These are phyloP conservation scores for Nannochloropsis granulata DNA, from an alignment of 108 stramenopile genomes.

Conservation along the genomic window DNA sequence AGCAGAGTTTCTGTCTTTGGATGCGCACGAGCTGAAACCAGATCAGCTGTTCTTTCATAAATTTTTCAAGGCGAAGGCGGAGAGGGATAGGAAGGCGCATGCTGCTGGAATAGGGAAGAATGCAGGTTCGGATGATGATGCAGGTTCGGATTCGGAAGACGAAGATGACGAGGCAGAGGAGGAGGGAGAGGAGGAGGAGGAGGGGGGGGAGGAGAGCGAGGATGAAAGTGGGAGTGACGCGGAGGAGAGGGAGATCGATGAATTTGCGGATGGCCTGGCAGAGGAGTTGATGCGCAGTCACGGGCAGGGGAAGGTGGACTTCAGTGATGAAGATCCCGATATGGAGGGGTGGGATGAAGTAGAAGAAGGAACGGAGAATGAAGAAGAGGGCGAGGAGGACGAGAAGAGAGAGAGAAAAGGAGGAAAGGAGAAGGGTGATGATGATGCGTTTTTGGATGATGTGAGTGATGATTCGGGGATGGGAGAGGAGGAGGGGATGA, in stretches of 20 bases:
- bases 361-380: slow-evolving; percentile 42
- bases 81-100: slow-evolving; percentile 57
- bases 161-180: not conserved
- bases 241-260: slow-evolving; percentile 49
- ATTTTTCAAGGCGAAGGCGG: slow-evolving; percentile 62
- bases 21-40: slow-evolving; percentile 36
- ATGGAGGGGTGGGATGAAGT: slow-evolving; percentile 72
- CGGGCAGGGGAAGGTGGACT: slow-evolving; percentile 52
- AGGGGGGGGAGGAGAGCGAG: slow-evolving; percentile 9
- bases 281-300: slow-evolving; percentile 63
- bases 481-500: not conserved
- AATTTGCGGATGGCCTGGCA: slow-evolving; percentile 71
- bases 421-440: slow-evolving; percentile 5
- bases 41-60: slow-evolving; percentile 79
- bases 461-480: slow-evolving; percentile 5
- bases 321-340: slow-evolving; percentile 81
- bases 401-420: not conserved
- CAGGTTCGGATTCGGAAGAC: not conserved
- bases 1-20: slow-evolving; percentile 47
- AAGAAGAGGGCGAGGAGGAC: not conserved
- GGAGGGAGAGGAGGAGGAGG: not conserved
- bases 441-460: slow-evolving; percentile 22
- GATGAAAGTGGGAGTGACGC: slow-evolving; percentile 41
- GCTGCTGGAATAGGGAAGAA: slow-evolving; percentile 43
- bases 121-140: not conserved